A percentile compares a stretch with the other conserved stretches of the same genome.
These are phyloP conservation scores for Melastoma candidum DNA, from an alignment of 441 rosid genomes.

Conservation along the genomic window DNA sequence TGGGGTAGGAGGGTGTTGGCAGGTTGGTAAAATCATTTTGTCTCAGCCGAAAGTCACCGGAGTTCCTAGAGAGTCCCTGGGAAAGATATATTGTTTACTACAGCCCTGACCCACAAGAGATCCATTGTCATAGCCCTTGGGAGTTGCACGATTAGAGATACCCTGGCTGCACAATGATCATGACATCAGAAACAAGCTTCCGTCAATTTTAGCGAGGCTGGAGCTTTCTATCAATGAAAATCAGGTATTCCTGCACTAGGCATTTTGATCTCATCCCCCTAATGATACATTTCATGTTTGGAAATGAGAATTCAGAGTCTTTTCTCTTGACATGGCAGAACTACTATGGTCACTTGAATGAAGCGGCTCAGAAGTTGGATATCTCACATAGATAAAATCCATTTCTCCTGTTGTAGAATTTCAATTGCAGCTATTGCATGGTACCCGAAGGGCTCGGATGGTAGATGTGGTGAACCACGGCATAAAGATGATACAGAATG, in stretches of 20 bases:
- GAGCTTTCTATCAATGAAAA: conserved; percentile 37
- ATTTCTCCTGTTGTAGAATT: neutral
- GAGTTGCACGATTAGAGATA: conserved; percentile 46
- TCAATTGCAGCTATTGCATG: too few relatives aligned
- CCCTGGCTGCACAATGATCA: conserved; percentile 36
- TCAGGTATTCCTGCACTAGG: conserved; percentile 31
- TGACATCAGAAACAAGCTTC: conserved; percentile 30
- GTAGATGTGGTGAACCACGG: conserved; percentile 47
- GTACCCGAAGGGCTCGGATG: conserved; percentile 20
- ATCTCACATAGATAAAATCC: conserved; percentile 47
- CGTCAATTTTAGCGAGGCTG: conserved; percentile 37
- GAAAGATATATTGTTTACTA: conserved; percentile 49
- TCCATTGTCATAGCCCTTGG: conserved; percentile 56
- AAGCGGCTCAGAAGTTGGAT: conserved; percentile 54
- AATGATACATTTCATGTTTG: conserved; percentile 4
- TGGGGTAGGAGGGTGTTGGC: conserved; percentile 55
- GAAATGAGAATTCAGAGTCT: conserved; percentile 4
- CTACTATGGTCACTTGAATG: conserved; percentile 46
- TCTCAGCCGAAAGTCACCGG: conserved; percentile 33
- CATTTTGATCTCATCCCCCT: conserved; percentile 1
- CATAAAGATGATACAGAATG: conserved; percentile 44
- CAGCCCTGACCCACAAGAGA: conserved; percentile 24
- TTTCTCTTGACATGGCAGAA: conserved; percentile 37
- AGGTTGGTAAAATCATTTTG: conserved; percentile 50
- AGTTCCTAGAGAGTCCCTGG: conserved; percentile 77